Evolutionary conservation across 2,329 filamentous ascomycete genomes (phyloP).

Genomic region (Tolypocladium tundrense): DNA sequence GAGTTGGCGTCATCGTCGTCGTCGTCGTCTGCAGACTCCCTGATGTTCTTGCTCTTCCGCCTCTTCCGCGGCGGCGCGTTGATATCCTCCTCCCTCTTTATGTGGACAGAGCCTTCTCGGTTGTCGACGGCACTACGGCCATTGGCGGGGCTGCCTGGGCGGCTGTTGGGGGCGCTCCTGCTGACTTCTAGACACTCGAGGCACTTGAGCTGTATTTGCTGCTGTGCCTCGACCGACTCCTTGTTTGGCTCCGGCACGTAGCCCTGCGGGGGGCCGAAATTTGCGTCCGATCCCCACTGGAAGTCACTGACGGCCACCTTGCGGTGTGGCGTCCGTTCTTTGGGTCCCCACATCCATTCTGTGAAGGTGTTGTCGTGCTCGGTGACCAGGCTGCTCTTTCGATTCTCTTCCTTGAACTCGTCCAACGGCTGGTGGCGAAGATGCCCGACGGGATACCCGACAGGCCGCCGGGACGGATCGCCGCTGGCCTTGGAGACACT

Average conservation of each 20-base stretch:
- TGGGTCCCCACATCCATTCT: constrained; percentile 29
- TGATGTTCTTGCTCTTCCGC: constrained; percentile 42
- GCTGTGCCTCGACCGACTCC: constrained; percentile 47
- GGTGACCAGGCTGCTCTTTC: constrained; percentile 18
- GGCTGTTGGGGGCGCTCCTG: constrained; percentile 49
- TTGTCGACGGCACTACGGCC: constrained; percentile 7
- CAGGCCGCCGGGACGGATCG: constrained; percentile 14
- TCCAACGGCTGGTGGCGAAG: constrained; percentile 31
- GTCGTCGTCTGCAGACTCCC: constrained; percentile 30
- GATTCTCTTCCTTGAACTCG: constrained; percentile 30
- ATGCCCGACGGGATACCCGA: constrained; percentile 27
- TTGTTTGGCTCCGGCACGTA: constrained; percentile 47
- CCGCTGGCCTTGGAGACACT: constrained; percentile 14
- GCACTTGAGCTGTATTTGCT: constrained; percentile 43
- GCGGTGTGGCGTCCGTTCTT: constrained; percentile 17
- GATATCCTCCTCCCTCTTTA: constrained; percentile 23
- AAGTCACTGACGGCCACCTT: constrained; percentile 34
- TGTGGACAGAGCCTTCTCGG: constrained; percentile 10
- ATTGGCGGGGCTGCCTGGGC: constrained; percentile 42
- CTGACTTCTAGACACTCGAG: constrained; percentile 47
- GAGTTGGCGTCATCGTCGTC: constrained; percentile 24
- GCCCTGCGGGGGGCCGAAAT: constrained; percentile 46
- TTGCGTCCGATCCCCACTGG: constrained; percentile 60
- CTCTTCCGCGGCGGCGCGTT: constrained; percentile 39
- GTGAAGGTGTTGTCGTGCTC: constrained; percentile 27